Evolutionary conservation across 1,139 yeast species (phyloP).

Genomic region (Saccharomyces hybrid): DNA sequence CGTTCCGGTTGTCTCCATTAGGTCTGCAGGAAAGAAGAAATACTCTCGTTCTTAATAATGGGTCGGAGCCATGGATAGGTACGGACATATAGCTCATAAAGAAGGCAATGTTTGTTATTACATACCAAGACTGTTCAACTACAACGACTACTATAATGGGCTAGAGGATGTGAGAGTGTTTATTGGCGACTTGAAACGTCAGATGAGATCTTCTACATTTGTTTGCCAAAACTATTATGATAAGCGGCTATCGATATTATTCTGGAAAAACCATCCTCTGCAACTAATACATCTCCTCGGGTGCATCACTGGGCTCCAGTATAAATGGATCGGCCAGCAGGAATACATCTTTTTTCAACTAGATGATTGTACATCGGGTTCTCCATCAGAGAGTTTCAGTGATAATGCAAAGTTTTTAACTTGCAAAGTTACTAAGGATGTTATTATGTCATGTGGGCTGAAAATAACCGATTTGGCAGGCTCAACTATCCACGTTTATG

Average conservation of each 20-base stretch:
- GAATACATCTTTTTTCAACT: conserved; percentile 18
- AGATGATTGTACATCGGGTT: conserved; percentile 19
- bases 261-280: conserved; percentile 23
- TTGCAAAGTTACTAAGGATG: conserved; percentile 15
- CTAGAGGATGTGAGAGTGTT: background rate
- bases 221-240: conserved; percentile 6
- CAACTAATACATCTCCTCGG: conserved; percentile 17
- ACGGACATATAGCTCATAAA: background rate
- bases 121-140: background rate
- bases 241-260: conserved; percentile 8
- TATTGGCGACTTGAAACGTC: background rate
- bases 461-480: conserved; percentile 10
- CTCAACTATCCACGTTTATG: conserved; percentile 11
- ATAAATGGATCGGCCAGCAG: conserved; percentile 11
- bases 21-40: background rate
- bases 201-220: conserved; percentile 2
- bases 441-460: conserved; percentile 6
- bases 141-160: background rate
- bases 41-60: background rate
- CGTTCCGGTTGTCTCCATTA: background rate
- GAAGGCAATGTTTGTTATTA: background rate
- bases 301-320: conserved; percentile 15
- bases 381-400: background rate
- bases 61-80: background rate
- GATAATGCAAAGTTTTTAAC: conserved; percentile 5